phyloP scores from a whole-genome alignment of 257 asterid genomes.

The Solanum etuberosum region DNA sequence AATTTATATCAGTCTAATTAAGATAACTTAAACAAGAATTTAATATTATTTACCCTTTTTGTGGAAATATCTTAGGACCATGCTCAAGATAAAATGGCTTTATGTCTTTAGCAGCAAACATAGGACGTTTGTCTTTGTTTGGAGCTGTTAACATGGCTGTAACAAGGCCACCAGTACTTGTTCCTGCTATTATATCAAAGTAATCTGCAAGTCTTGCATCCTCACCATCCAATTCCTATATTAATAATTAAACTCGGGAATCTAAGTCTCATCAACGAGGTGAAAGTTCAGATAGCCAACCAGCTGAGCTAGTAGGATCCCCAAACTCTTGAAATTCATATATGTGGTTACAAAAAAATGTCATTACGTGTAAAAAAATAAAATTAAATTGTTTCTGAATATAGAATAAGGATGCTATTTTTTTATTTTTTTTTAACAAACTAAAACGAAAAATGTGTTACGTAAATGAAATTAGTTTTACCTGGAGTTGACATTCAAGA shows the following conservation, averaged over 20 bases:
- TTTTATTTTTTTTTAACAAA: accelerated
- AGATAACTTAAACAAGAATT: background rate
- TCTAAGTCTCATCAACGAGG: background rate
- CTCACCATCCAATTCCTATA: constrained; percentile 34
- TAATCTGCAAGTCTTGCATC: constrained; percentile 51
- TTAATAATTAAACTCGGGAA: background rate
- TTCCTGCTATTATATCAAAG: constrained; percentile 54
- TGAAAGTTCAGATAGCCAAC: background rate
- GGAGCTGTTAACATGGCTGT: constrained; percentile 62
- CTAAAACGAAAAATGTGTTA: background rate
- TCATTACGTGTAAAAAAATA: too few species aligned
- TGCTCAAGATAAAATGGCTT: constrained; percentile 32
- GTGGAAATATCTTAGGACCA: constrained; percentile 35
- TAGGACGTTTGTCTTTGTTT: constrained; percentile 29
- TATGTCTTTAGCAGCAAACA: constrained; percentile 43
- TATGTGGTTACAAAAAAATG: background rate
- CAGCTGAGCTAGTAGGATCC: background rate
- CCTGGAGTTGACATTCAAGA: background rate
- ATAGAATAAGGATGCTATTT: background rate
- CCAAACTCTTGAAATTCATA: background rate
- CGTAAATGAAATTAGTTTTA: background rate
- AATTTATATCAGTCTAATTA: background rate
- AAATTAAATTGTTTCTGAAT: background rate
- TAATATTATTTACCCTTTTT: background rate
- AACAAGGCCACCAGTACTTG: constrained; percentile 62